These are phyloP conservation scores for Ascochyta fabae DNA, from an alignment of 2,329 filamentous ascomycete genomes.

Conservation along the genomic window DNA sequence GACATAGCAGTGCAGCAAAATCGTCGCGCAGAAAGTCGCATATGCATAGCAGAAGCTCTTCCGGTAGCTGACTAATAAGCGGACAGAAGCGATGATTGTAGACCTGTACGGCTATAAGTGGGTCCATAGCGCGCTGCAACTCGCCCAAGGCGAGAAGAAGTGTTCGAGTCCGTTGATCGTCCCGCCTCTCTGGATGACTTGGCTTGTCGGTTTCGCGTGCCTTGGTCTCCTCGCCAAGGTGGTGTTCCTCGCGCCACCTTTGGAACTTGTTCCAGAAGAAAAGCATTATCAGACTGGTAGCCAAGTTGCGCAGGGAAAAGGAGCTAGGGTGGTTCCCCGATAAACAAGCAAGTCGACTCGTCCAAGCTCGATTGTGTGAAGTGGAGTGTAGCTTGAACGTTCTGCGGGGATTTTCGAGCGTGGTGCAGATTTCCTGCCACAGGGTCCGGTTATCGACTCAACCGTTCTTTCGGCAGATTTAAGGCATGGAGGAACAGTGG, in stretches of 20 bases:
- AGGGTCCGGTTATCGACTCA: background rate
- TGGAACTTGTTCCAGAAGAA: slow-evolving; percentile 14
- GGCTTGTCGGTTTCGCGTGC: slow-evolving; percentile 14
- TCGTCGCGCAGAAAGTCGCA: slow-evolving; percentile 22
- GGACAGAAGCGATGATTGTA: slow-evolving; percentile 29
- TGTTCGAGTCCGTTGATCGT: slow-evolving; percentile 18
- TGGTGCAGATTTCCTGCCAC: slow-evolving; percentile 2
- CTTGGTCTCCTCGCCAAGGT: slow-evolving; percentile 14
- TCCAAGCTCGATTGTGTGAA: background rate
- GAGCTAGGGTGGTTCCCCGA: slow-evolving; percentile 1
- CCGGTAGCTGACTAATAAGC: slow-evolving; percentile 22
- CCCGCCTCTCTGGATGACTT: slow-evolving; percentile 10
- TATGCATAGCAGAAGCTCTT: slow-evolving; percentile 26
- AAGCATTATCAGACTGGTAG: slow-evolving; percentile 10
- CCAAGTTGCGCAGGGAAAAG: background rate
- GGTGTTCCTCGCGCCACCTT: slow-evolving; percentile 15
- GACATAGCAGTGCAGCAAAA: slow-evolving; percentile 19
- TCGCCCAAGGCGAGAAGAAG: slow-evolving; percentile 15
- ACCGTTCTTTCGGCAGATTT: background rate
- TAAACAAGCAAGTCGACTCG: background rate
- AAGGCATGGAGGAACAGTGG: background rate
- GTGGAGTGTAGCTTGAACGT: background rate
- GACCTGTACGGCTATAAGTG: slow-evolving; percentile 22
- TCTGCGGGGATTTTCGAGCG: slow-evolving; percentile 3
- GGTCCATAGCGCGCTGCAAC: slow-evolving; percentile 24